phyloP scores from a whole-genome alignment of 148 eudicot genomes.

The Drosera capensis region DNA sequence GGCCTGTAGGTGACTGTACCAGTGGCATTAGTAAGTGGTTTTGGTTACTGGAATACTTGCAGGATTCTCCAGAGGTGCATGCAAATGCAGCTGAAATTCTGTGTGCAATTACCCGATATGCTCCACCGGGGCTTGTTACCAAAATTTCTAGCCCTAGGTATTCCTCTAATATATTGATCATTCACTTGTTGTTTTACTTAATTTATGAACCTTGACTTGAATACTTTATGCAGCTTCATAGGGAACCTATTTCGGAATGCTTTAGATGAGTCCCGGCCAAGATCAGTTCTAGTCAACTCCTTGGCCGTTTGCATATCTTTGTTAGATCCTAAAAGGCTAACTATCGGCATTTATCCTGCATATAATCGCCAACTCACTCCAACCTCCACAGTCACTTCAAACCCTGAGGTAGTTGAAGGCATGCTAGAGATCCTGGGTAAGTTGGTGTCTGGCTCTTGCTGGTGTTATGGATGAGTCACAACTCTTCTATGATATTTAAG shows the following conservation, averaged over 20 bases:
- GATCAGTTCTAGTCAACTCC: slow-evolving; percentile 77
- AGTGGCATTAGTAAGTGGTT: too few relatives aligned
- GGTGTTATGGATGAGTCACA: neutral
- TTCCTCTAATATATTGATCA: slow-evolving; percentile 4
- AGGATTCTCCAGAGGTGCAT: slow-evolving; percentile 98
- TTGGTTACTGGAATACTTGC: too few relatives aligned
- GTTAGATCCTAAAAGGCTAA: slow-evolving; percentile 76
- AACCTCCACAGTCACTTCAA: slow-evolving; percentile 41
- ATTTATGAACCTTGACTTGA: slow-evolving; percentile 5
- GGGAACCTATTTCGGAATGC: slow-evolving; percentile 76
- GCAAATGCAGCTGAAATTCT: slow-evolving; percentile 88
- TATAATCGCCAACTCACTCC: slow-evolving; percentile 59
- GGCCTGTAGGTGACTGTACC: too few relatives aligned
- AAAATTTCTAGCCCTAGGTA: slow-evolving; percentile 90
- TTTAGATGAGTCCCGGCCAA: too few relatives aligned
- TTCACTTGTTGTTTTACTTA: neutral
- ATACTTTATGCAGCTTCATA: slow-evolving; percentile 39
- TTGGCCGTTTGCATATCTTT: slow-evolving; percentile 85
- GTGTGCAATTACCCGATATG: slow-evolving; percentile 72
- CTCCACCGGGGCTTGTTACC: slow-evolving; percentile 75
- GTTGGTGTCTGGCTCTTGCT: too few relatives aligned
- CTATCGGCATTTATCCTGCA: slow-evolving; percentile 52
- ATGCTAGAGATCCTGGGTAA: slow-evolving; percentile 81
- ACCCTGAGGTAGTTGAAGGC: slow-evolving; percentile 73
- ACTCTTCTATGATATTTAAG: neutral